These are phyloP conservation scores for Leishmania martiniquensis DNA, from an alignment of 208 protist species.

Conservation along the genomic window DNA sequence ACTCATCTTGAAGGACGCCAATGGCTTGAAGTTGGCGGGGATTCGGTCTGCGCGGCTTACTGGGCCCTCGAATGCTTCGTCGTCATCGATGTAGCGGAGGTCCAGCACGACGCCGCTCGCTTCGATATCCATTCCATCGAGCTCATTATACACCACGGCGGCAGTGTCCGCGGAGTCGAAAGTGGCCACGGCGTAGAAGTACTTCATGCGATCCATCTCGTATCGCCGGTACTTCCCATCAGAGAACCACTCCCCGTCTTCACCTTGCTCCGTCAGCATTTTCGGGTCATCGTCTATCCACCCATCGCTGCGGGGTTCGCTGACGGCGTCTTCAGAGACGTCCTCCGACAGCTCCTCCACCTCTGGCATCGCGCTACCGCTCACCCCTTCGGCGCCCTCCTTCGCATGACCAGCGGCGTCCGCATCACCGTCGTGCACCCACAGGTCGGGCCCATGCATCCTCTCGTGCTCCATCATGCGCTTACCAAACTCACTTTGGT, in stretches of 20 bases:
- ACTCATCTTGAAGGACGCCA: conserved; percentile 79
- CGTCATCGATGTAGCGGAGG: conserved; percentile 97
- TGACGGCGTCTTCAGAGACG: conserved; percentile 47
- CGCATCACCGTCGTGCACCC: conserved; percentile 61
- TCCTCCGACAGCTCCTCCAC: conserved; percentile 50
- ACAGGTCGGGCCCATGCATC: conserved; percentile 82
- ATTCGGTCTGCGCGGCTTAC: conserved; percentile 68
- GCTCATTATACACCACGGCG: conserved; percentile 92
- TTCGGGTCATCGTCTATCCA: conserved; percentile 79
- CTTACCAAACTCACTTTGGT: conserved; percentile 96
- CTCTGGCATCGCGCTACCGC: conserved; percentile 13
- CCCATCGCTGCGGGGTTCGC: conserved; percentile 50
- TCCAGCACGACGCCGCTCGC: conserved; percentile 95
- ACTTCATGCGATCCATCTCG: conserved; percentile 94
- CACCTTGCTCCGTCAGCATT: conserved; percentile 80
- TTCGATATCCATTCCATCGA: conserved; percentile 97
- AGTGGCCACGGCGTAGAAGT: conserved; percentile 98
- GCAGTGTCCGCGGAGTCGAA: conserved; percentile 95
- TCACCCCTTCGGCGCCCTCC: conserved; percentile 10
- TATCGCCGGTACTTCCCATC: conserved; percentile 93
- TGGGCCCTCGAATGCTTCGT: conserved; percentile 80
- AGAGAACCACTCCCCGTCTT: conserved; percentile 91
- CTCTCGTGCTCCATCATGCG: conserved; percentile 91
- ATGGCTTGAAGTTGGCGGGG: conserved; percentile 80
- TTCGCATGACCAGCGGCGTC: not conserved